phyloP scores from a whole-genome alignment of 2,329 filamentous ascomycete genomes.

The Knufia fluminis region DNA sequence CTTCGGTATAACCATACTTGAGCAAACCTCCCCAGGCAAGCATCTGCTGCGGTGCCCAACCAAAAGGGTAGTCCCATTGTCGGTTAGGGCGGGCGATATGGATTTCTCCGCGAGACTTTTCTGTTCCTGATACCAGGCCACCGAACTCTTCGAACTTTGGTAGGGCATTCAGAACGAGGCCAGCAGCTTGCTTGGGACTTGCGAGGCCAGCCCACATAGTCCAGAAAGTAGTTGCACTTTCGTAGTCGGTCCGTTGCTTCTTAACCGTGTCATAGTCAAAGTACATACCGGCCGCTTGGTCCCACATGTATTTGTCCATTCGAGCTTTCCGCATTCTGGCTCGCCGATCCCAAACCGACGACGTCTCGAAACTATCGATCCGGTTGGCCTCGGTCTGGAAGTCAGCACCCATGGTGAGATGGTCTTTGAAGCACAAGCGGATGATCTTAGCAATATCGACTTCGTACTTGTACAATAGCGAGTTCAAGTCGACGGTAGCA shows the following conservation, averaged over 20 bases:
- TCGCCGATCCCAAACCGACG: constrained; percentile 80
- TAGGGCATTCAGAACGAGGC: constrained; percentile 69
- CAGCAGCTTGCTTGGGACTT: constrained; percentile 74
- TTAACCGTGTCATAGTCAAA: constrained; percentile 91
- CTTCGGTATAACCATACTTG: constrained; percentile 83
- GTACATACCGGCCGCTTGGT: constrained; percentile 86
- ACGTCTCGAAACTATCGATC: constrained; percentile 66
- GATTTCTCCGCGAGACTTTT: constrained; percentile 73
- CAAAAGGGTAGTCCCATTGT: constrained; percentile 97
- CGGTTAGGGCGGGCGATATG: constrained; percentile 79
- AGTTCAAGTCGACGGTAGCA: constrained; percentile 91
- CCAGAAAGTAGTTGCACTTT: constrained; percentile 93
- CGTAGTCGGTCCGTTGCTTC: constrained; percentile 72
- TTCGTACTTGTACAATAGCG: constrained; percentile 93
- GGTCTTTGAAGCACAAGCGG: constrained; percentile 73
- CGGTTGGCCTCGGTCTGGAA: constrained; percentile 62
- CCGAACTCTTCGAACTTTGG: constrained; percentile 83
- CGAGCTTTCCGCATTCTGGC: constrained; percentile 72
- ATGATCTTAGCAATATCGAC: constrained; percentile 84
- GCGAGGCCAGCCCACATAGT: constrained; percentile 90
- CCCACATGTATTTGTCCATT: constrained; percentile 92
- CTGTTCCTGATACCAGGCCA: constrained; percentile 79
- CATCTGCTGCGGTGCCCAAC: constrained; percentile 98
- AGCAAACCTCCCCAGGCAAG: constrained; percentile 89
- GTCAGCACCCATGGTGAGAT: constrained; percentile 68